Conservation (phyloP, 2,329 filamentous ascomycete genomes). For the Fusarium subtropicale region DNA sequence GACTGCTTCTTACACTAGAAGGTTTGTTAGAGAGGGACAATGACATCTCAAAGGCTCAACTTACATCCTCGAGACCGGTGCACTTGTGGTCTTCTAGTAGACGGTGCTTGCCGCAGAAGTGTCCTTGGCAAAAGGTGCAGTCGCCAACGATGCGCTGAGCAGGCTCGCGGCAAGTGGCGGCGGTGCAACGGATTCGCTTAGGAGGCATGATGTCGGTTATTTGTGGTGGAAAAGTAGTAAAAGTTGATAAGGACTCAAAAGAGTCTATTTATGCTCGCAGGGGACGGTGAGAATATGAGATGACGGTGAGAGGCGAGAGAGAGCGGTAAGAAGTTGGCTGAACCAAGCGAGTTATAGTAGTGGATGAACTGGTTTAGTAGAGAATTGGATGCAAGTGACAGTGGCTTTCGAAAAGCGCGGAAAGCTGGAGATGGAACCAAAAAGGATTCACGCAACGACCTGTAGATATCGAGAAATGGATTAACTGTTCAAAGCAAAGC, state of each 20-base stretch:
- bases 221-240: slow-evolving; percentile 3
- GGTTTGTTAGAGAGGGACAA: slow-evolving; percentile 9
- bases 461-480: slow-evolving; percentile 22
- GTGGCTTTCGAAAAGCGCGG: slow-evolving; percentile 25
- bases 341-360: slow-evolving; percentile 1
- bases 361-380: slow-evolving; percentile 1
- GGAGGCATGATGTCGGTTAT: slow-evolving; percentile 65
- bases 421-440: slow-evolving; percentile 29
- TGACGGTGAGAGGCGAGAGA: slow-evolving; percentile 6
- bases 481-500: slow-evolving; percentile 21
- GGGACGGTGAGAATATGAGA: slow-evolving; percentile 31
- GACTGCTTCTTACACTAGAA: slow-evolving; percentile 92
- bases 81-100: slow-evolving; percentile 96
- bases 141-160: slow-evolving; percentile 96
- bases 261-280: slow-evolving; percentile 16
- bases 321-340: slow-evolving; percentile 24
- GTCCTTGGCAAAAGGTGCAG: slow-evolving; percentile 92
- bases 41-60: slow-evolving; percentile 46
- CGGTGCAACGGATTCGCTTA: slow-evolving; percentile 86
- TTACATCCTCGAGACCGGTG: slow-evolving; percentile 86
- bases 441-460: slow-evolving; percentile 33
- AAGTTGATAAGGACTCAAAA: slow-evolving; percentile 7
- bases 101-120: slow-evolving; percentile 95
- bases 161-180: slow-evolving; percentile 87
- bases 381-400: slow-evolving; percentile 27